These are phyloP conservation scores for Dictyophora rubrovolvata DNA, from an alignment of 768 basidiomycete species.

Conservation along the genomic window DNA sequence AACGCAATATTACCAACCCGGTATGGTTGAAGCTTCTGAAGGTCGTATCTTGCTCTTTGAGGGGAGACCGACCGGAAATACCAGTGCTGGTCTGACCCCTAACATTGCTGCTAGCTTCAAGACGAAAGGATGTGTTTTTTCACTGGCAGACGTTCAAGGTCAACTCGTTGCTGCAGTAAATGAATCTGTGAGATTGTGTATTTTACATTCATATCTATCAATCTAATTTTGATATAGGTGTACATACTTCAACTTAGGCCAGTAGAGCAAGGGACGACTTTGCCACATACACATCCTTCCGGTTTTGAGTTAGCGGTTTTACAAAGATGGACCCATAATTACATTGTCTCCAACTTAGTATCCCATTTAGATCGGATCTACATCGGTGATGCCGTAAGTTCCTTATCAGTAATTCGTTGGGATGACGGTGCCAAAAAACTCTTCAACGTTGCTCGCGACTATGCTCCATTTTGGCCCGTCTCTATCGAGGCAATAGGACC, in stretches of 20 bases:
- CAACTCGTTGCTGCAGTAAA: slow-evolving; percentile 59
- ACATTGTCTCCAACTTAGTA: slow-evolving; percentile 60
- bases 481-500: slow-evolving; percentile 48
- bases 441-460: slow-evolving; percentile 58
- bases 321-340: slow-evolving; percentile 72
- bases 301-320: slow-evolving; percentile 31
- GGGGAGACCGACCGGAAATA: slow-evolving; percentile 2
- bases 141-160: slow-evolving; percentile 36
- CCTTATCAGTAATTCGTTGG: slow-evolving; percentile 60
- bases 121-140: slow-evolving; percentile 61
- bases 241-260: slow-evolving; percentile 8
- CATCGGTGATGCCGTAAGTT: slow-evolving; percentile 74
- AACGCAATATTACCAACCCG: slow-evolving; percentile 23
- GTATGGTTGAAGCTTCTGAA: slow-evolving; percentile 27
- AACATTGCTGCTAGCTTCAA: slow-evolving; percentile 31
- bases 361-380: slow-evolving; percentile 45
- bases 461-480: slow-evolving; percentile 65
- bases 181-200: slow-evolving; percentile 46
- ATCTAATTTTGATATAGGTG: slow-evolving; percentile 1
- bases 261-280: slow-evolving; percentile 25
- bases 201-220: neutral
- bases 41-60: slow-evolving; percentile 55
- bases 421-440: slow-evolving; percentile 27
- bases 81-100: slow-evolving; percentile 15
- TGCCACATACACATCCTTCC: slow-evolving; percentile 20